These are phyloP conservation scores for Fusarium buharicum DNA, from an alignment of 2,329 filamentous ascomycete genomes.

Conservation along the genomic window DNA sequence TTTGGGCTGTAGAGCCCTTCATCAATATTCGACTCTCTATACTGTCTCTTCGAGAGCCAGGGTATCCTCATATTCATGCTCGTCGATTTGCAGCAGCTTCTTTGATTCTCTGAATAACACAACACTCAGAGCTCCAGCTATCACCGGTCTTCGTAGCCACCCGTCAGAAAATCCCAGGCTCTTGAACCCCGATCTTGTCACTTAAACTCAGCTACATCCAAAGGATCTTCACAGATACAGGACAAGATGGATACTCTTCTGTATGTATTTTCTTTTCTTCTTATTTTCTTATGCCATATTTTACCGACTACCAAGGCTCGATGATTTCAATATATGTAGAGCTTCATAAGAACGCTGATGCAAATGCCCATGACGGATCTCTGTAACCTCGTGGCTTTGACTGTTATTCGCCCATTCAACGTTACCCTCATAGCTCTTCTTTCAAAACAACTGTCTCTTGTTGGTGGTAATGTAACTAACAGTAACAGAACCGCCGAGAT, in stretches of 20 bases:
- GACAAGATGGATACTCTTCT: slow-evolving; percentile 69
- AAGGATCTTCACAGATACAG: slow-evolving; percentile 20
- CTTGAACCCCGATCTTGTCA: slow-evolving; percentile 3
- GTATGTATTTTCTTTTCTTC: slow-evolving; percentile 56
- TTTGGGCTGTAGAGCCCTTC: slow-evolving; percentile 3
- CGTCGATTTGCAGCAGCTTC: not conserved
- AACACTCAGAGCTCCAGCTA: not conserved
- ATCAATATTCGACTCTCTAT: not conserved
- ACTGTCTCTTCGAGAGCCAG: not conserved
- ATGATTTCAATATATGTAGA: not conserved
- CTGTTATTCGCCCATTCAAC: not conserved
- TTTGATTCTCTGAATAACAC: not conserved
- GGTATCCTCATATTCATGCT: not conserved
- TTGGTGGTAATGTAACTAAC: slow-evolving; percentile 26
- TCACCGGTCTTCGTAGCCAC: slow-evolving; percentile 1
- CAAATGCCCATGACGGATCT: not conserved
- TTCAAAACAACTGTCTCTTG: not conserved
- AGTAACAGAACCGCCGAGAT: slow-evolving; percentile 82
- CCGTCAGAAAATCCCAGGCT: slow-evolving; percentile 1
- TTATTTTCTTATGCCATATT: not conserved
- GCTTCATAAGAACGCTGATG: not conserved
- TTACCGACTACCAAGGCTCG: not conserved
- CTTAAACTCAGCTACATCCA: slow-evolving; percentile 1
- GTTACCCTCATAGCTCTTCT: not conserved
- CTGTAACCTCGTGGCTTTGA: not conserved